Base-by-base conservation (phyloP, 805 yeast species). In the Wilhelminamyces savonicus region DNA sequence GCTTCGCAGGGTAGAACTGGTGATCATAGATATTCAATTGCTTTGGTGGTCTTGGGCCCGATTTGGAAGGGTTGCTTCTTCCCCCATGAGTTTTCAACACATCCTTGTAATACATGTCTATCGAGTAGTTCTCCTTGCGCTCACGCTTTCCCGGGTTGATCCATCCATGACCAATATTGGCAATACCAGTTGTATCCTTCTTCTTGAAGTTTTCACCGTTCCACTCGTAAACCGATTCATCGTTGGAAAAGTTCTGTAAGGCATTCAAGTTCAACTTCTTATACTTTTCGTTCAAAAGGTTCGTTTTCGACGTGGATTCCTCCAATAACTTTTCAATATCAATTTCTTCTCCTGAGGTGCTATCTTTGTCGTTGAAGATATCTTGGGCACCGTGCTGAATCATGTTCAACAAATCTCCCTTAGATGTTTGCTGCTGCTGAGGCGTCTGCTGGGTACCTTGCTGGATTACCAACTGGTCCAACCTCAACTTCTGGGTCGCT, bases 121-220 rank as follows among this genome's bases (percentile, higher is more conserved):
- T 80, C 2, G 86, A 78, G 54, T 88, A 88, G 47, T 86, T 86
- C 41, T 80, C 84, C 48, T 81, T 82, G 41, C 92, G 69, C 52
- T 82, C 92, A 59, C 92, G 71, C 51, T 85, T 86, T 2, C 92
- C 74, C 4, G 95, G 94, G 34, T 83, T 79, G 41, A 88, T 79
- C 90, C 94, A 84, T 14, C 70, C 69, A 34, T 76, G 73, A 1
- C 68, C 71, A 32, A 65, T 57, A 35, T 67, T 69, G 13, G 74
- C 62, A 23, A 70, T 61, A 9, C 69, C 66, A 17, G 67, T 56
- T n/a, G 62, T 56, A 24, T 63, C 69, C 43, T 79, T 79, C 59
- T 77, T 77, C 54, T 79, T 78, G 60, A 82, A 83, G 47, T 80
- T 81, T 40, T 81, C 78, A 27, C 94, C 94, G 53, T 83, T 79